phyloP scores from a whole-genome alignment of 441 rosid species.

The Corymbia citriodora region DNA sequence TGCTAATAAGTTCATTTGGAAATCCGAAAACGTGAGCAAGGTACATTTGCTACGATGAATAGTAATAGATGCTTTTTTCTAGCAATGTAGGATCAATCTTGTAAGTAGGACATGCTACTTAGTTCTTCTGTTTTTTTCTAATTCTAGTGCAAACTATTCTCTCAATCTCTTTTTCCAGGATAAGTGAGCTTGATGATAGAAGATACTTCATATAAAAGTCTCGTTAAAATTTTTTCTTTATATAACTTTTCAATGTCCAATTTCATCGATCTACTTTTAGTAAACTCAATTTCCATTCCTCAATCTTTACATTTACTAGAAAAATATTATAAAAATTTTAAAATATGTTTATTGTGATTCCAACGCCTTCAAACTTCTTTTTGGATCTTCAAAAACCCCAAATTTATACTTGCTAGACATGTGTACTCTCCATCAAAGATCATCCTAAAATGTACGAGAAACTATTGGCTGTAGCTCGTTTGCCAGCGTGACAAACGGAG shows the following conservation, averaged over 20 bases:
- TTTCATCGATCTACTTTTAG: background rate
- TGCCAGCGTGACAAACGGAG: too few species aligned
- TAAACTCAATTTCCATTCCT: background rate
- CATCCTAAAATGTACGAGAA: too few species aligned
- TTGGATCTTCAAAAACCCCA: background rate
- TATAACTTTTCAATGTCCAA: background rate
- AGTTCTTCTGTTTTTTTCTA: background rate
- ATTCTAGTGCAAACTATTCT: background rate
- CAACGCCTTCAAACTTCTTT: too few species aligned
- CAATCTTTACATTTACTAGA: background rate
- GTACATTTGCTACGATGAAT: too few species aligned
- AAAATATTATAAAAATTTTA: too few species aligned
- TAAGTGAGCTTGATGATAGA: background rate
- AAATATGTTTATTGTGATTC: background rate
- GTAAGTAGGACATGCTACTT: background rate
- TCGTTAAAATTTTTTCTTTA: rapidly evolving
- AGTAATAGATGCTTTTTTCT: too few species aligned
- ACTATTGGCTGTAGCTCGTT: too few species aligned
- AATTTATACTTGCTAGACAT: background rate
- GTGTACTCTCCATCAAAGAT: too few species aligned
- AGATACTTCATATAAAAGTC: background rate
- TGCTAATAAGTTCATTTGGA: background rate
- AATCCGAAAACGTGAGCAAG: background rate
- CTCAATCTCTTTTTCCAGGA: background rate
- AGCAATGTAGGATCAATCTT: background rate